Base-by-base conservation (phyloP, 306 rosid genomes). In the Cicer chorassanicum region DNA sequence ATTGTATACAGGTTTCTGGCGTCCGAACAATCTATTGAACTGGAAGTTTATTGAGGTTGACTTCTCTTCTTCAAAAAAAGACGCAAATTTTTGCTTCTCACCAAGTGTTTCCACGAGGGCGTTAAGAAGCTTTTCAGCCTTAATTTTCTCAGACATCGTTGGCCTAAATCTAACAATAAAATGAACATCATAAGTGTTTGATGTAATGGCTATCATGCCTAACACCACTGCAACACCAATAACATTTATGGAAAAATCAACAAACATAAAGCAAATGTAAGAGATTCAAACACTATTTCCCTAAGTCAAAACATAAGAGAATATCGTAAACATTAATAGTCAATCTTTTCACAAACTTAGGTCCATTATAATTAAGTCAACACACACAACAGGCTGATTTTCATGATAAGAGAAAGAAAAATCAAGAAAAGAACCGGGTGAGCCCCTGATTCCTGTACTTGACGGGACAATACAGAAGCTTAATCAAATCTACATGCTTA, bases 1-100 rank as follows among this genome's bases (percentile, higher is more conserved):
- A 77, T 87, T 77, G 88, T 94, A 84, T 77, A 94, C 82, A 7
- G 96, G 90, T 76, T 86, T 94, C 82, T 94, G 84, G 70, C 90
- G 96, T 80, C 97, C 99, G 73, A 94, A 90, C 43, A 92, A 85
- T 77, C 90, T 87, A 10, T 86, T 85, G 48, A 87, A 73, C 77
- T 87, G 86, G 44, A 82, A 63, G 86, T 84, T 50, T 75, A 83
- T 87, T 5, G 87, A 65, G 43, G 65, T 73, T 6, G 89, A 82
- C n/a, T 64, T 85, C 56, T 86, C 93, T 43, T 89, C 96, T 70
- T 80, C 88, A n/a, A 86, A 87, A 73, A 83, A 82, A 4, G 91
- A 80, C 2, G 43, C 86, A 21, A 88, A 48, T 49, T 87, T 87
- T 64, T 74, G 83, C 83, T 73, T 88, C 24, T 94, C 96, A 44